Percentiles rank a stretch among this genome's conserved stretches.
These are phyloP conservation scores for Mucor irregularis DNA, from an alignment of 371 early-diverging fungal species.

Conservation along the genomic window DNA sequence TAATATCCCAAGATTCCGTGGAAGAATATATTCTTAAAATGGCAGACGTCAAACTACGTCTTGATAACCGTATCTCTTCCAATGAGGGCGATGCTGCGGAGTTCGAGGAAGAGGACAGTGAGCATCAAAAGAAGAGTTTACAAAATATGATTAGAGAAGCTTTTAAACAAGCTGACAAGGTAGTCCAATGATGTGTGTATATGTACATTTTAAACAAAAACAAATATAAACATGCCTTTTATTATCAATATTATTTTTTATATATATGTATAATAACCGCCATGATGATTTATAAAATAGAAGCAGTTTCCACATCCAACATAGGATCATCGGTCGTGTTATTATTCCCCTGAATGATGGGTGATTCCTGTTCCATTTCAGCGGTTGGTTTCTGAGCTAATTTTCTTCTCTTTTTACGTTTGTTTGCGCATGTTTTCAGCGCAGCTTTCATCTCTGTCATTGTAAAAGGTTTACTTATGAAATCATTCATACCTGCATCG, in stretches of 20 bases:
- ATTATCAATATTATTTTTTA: no score
- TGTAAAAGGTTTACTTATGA: constrained; percentile 62
- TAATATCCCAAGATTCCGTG: constrained; percentile 73
- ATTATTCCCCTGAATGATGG: not conserved
- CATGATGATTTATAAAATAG: not conserved
- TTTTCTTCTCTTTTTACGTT: constrained; percentile 28
- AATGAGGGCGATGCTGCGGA: constrained; percentile 1
- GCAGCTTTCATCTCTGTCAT: constrained; percentile 56
- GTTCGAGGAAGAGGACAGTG: constrained; percentile 9
- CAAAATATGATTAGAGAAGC: constrained; percentile 14
- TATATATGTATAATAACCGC: no score
- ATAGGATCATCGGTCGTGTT: constrained; percentile 19
- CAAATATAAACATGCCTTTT: not conserved
- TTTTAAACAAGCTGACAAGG: constrained; percentile 6
- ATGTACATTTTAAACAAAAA: not conserved
- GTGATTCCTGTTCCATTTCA: constrained; percentile 26
- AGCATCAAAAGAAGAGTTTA: constrained; percentile 9
- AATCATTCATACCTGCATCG: constrained; percentile 66
- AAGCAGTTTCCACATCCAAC: constrained; percentile 17
- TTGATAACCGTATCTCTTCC: constrained; percentile 55
- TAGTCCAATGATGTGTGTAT: no score
- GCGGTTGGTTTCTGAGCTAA: constrained; percentile 26
- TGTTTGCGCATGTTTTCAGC: constrained; percentile 31
- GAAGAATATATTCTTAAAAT: constrained; percentile 74
- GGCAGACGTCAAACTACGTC: constrained; percentile 70